Base-by-base conservation (phyloP, 805 yeast species). In the Ogataea allantospora region DNA sequence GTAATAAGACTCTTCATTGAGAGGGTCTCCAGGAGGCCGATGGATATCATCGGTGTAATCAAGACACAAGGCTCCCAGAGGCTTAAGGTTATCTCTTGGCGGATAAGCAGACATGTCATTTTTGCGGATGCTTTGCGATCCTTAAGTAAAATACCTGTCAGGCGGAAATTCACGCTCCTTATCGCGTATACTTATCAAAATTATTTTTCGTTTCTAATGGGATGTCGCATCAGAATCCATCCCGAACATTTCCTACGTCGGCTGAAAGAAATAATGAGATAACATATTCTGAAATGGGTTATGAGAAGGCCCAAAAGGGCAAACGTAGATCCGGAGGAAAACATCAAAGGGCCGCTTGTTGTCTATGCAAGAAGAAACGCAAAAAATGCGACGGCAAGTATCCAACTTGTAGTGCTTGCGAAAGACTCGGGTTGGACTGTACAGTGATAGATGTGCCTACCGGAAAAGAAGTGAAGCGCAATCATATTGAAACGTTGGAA, bases 361-460 rank as follows among this genome's bases (percentile, higher is more conserved):
- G 70, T 43, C 51, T 73, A 24, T 75, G 80, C 48, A 67, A 77
- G 35, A 48, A 52, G 40, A 70, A 66, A 47, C 70, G 75, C 50
- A 66, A 71, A 48, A 69, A 67, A 47, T 75, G 80, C 48, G 78
- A 73, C 53, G 77, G 73, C 26, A 58, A 57, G 23, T 71, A 72
- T 47, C 80, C 80, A 1, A 53, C 59, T 30, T 75, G 80, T 42
- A 46, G 65, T 12, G 58, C 64, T 49, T 9, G 43, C 51, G 14
- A 46, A 60, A 1, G 52, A 54, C 9, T 19, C 6, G 13, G 43
- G 50, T 22, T 53, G 54, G 43, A 12, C 9, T 19, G 22, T 9
- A 19, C 22, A 7, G 22, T 9, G 22, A 19, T 19, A 7, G 22
- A 19, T 19, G 8, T 9, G 6, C 22, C 22, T 9, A 19, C 22